phyloP scores from a whole-genome alignment of 768 basidiomycete genomes.

The Terana coerulea region DNA sequence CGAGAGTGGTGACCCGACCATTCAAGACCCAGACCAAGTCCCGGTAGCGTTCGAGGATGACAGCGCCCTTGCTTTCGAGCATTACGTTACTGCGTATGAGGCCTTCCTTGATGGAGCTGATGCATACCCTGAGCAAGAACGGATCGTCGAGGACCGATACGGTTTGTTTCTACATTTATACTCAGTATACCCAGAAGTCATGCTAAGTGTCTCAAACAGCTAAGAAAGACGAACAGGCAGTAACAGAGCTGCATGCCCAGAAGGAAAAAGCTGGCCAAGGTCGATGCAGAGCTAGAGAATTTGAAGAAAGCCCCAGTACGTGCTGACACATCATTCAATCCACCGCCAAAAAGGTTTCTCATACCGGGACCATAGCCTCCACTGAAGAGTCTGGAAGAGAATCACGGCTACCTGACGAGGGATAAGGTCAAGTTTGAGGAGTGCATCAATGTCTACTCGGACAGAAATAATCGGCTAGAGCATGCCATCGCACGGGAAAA shows the following conservation, averaged over 20 bases:
- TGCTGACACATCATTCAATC: background rate
- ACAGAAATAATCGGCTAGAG: constrained; percentile 61
- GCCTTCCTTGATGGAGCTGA: constrained; percentile 67
- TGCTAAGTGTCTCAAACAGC: constrained; percentile 33
- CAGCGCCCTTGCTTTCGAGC: constrained; percentile 72
- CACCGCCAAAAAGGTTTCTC: too few species aligned
- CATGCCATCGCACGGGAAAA: constrained; percentile 67
- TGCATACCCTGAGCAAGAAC: constrained; percentile 65
- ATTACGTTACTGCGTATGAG: constrained; percentile 63
- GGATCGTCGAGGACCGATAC: constrained; percentile 70
- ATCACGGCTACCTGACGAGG: constrained; percentile 58
- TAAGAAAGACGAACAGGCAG: constrained; percentile 67
- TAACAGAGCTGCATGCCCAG: constrained; percentile 59
- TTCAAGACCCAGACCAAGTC: constrained; percentile 56
- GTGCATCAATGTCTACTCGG: constrained; percentile 67
- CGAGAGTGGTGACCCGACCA: constrained; percentile 60
- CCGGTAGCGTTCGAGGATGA: constrained; percentile 76
- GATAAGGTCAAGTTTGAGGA: constrained; percentile 80
- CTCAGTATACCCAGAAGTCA: background rate
- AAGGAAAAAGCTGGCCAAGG: constrained; percentile 41
- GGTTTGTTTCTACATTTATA: constrained; percentile 40
- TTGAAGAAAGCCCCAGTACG: constrained; percentile 61
- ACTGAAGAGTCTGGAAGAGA: constrained; percentile 56
- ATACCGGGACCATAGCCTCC: constrained; percentile 41
- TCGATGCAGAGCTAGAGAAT: constrained; percentile 50